Evolutionary conservation across 192 early-diverging fungal species (phyloP).

Genomic region (Mortierella antarctica): DNA sequence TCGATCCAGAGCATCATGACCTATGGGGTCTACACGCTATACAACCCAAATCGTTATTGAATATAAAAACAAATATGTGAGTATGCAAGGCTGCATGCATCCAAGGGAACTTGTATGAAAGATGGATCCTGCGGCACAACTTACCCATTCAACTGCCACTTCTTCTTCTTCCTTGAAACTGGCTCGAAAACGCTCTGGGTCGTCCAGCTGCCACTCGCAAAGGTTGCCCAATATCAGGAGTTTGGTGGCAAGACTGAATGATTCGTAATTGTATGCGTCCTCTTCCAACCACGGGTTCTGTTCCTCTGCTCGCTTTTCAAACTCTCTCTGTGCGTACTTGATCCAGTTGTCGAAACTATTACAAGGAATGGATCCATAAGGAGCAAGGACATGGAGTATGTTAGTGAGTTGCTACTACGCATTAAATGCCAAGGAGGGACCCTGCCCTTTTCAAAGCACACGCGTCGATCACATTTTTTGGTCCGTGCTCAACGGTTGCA

Average conservation of each 20-base stretch:
- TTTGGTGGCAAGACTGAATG: constrained; percentile 20
- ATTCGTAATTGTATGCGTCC: constrained; percentile 15
- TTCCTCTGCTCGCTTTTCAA: constrained; percentile 54
- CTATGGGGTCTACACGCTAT: constrained; percentile 81
- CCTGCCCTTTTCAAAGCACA: neutral
- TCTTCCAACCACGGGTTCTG: constrained; percentile 64
- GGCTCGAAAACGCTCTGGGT: constrained; percentile 70
- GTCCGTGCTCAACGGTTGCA: constrained; percentile 50
- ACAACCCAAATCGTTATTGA: no score
- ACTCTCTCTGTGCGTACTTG: constrained; percentile 54
- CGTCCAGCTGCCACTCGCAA: constrained; percentile 77
- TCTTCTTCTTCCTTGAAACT: constrained; percentile 67
- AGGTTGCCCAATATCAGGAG: constrained; percentile 34
- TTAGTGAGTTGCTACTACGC: no score
- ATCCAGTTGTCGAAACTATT: constrained; percentile 46
- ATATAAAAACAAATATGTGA: no score
- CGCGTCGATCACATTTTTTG: constrained; percentile 27
- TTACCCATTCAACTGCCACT: constrained; percentile 67
- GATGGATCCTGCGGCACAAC: neutral
- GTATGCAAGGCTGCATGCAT: neutral
- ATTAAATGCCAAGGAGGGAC: neutral
- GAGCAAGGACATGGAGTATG: neutral
- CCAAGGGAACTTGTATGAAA: neutral
- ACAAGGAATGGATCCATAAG: neutral
- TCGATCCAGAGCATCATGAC: constrained; percentile 72